Conservation (phyloP, 345 rosid species). For the Gossypium arboreum region DNA sequence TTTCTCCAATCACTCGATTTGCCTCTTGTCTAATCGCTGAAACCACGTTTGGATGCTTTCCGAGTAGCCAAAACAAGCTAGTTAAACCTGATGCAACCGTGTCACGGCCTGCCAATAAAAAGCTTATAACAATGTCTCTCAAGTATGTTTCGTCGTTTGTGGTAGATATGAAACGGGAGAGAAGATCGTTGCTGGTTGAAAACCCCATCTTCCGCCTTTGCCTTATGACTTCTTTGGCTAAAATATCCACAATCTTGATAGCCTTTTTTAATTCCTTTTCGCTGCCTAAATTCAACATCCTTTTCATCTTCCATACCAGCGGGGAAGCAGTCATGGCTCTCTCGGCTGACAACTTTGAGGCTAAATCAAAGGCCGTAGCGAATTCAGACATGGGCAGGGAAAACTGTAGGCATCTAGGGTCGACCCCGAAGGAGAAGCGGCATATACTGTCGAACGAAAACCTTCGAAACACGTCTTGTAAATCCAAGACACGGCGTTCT, state of each 20-base stretch:
- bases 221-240: constrained; percentile 50
- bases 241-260: constrained; percentile 33
- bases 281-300: constrained; percentile 51
- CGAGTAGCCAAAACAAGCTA: constrained; percentile 45
- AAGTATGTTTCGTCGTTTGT: constrained; percentile 40
- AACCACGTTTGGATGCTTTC: constrained; percentile 34
- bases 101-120: constrained; percentile 57
- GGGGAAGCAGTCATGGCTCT: constrained; percentile 57
- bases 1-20: constrained; percentile 28
- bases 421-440: constrained; percentile 56
- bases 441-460: constrained; percentile 67
- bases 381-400: constrained; percentile 53
- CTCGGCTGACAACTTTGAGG: constrained; percentile 56
- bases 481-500: constrained; percentile 25
- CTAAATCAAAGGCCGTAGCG: constrained; percentile 55
- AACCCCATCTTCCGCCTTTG: constrained; percentile 37
- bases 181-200: constrained; percentile 41
- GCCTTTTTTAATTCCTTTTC: constrained; percentile 57
- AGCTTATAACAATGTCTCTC: constrained; percentile 67
- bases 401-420: constrained; percentile 56
- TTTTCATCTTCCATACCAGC: constrained; percentile 55
- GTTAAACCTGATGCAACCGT: constrained; percentile 54
- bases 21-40: constrained; percentile 33
- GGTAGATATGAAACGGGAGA: constrained; percentile 59
- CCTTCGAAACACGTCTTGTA: constrained; percentile 61